A percentile compares a stretch with the other conserved stretches of the same genome.
Evolutionary conservation across 306 rosid species (phyloP).

Genomic region (Prunus mongolica): DNA sequence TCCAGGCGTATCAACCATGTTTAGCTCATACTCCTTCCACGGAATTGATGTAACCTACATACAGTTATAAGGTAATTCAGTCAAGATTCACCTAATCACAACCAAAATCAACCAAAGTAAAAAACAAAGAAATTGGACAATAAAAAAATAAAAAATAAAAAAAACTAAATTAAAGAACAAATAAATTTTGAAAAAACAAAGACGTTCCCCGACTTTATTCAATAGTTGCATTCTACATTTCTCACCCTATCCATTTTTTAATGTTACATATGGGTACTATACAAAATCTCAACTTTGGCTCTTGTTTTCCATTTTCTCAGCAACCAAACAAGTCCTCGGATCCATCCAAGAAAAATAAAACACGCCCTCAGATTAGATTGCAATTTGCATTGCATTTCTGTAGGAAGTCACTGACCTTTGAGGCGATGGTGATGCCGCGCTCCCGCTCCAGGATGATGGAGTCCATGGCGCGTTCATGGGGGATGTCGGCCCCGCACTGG

Average conservation of each 20-base stretch:
- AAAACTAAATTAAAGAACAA: background rate
- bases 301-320: background rate
- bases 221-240: too few species aligned
- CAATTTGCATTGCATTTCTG: background rate
- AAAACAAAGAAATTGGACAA: background rate
- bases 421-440: conserved; percentile 93
- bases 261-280: background rate
- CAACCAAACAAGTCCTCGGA: background rate
- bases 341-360: too few species aligned
- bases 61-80: background rate
- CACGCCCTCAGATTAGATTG: background rate
- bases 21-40: conserved; percentile 88
- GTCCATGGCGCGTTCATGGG: conserved; percentile 98
- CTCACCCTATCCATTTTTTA: background rate
- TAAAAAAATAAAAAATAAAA: too few species aligned
- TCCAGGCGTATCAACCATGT: conserved; percentile 98
- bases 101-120: background rate
- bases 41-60: conserved; percentile 72
- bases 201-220: background rate
- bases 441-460: conserved; percentile 85
- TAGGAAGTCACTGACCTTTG: conserved; percentile 46
- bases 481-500: conserved; percentile 97
- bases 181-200: background rate
- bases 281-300: background rate
- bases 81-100: background rate